Percentiles rank a stretch among this genome's conserved stretches.
These are phyloP conservation scores for Coccinonectria pachysandricola DNA, from an alignment of 2,329 filamentous ascomycete species.

Conservation along the genomic window DNA sequence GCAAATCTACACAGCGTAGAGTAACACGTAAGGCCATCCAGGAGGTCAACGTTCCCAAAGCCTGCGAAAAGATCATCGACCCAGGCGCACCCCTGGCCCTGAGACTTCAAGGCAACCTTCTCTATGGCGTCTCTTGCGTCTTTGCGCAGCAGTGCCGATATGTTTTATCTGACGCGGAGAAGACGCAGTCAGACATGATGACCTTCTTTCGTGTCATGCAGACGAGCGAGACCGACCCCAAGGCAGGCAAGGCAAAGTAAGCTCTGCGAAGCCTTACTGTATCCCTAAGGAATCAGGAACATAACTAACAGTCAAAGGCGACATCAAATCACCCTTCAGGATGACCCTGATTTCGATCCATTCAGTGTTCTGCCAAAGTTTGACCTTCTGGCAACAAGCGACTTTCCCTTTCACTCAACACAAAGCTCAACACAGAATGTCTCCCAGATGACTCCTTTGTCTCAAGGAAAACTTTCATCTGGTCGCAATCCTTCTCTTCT, in stretches of 20 bases:
- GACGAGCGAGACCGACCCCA: conserved; percentile 52
- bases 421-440: conserved; percentile 28
- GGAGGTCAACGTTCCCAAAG: conserved; percentile 75
- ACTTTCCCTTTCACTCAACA: conserved; percentile 22
- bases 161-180: conserved; percentile 69
- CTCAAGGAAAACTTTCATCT: conserved; percentile 21
- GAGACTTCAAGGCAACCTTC: conserved; percentile 77
- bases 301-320: conserved; percentile 38
- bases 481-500: conserved; percentile 16
- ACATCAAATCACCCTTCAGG: conserved; percentile 64
- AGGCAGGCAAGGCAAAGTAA: conserved; percentile 64
- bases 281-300: conserved; percentile 19
- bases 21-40: conserved; percentile 80
- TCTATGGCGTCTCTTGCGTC: conserved; percentile 78
- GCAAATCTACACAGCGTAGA: conserved; percentile 60
- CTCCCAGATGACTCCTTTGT: conserved; percentile 37
- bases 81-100: conserved; percentile 78
- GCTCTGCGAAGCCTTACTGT: conserved; percentile 22
- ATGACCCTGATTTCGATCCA: conserved; percentile 66
- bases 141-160: conserved; percentile 83
- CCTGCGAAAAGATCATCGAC: conserved; percentile 78
- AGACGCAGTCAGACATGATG: conserved; percentile 63
- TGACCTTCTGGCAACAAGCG: conserved; percentile 26
- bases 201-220: conserved; percentile 49
- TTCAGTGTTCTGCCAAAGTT: conserved; percentile 21